Evolutionary conservation across 768 basidiomycete genomes (phyloP).

Genomic region (Agrocybe pediades): DNA sequence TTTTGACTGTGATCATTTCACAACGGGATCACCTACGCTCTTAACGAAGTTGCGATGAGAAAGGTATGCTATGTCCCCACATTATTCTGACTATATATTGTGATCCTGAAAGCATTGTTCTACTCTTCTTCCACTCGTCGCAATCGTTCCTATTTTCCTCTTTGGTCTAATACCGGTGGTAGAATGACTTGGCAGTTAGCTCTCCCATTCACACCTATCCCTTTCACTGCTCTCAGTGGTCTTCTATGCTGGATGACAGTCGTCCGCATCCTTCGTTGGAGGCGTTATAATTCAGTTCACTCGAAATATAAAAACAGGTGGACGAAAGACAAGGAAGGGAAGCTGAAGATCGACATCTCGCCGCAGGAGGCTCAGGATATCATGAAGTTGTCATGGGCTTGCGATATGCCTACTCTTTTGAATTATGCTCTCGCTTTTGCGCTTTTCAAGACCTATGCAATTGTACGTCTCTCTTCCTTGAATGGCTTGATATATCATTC

Average conservation of each 20-base stretch:
- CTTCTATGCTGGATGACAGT: constrained; percentile 25
- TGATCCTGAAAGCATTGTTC: too few relatives aligned
- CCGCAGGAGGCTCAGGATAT: constrained; percentile 49
- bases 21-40: too few relatives aligned
- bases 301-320: constrained; percentile 37
- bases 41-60: too few relatives aligned
- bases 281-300: constrained; percentile 43
- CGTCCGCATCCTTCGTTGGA: constrained; percentile 42
- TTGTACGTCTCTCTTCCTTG: constrained; percentile 12
- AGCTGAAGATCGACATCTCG: constrained; percentile 27
- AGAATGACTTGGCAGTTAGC: too few relatives aligned
- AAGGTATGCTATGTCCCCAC: too few relatives aligned
- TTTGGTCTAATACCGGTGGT: too few relatives aligned
- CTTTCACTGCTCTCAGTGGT: too few relatives aligned
- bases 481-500: neutral
- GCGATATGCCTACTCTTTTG: constrained; percentile 47
- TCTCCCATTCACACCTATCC: too few relatives aligned
- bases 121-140: too few relatives aligned
- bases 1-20: too few relatives aligned
- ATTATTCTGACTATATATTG: too few relatives aligned
- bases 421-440: constrained; percentile 46
- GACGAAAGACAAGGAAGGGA: constrained; percentile 12
- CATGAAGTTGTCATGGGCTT: constrained; percentile 30
- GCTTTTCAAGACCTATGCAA: constrained; percentile 51
- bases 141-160: too few relatives aligned